phyloP scores from a whole-genome alignment of 2,329 filamentous ascomycete species.

The Pseudogymnoascus sp. region DNA sequence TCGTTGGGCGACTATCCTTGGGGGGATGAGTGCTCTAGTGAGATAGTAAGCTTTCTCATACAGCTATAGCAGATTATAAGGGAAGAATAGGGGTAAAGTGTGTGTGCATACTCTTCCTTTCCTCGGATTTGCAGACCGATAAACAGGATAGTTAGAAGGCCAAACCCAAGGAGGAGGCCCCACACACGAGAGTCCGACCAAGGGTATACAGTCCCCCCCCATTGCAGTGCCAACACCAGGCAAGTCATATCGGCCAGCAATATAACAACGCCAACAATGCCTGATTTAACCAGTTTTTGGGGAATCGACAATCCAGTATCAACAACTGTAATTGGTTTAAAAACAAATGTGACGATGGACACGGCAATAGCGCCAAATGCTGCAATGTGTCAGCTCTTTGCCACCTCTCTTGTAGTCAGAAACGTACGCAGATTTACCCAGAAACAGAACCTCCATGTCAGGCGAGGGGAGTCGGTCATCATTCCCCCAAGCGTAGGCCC shows the following conservation, averaged over 20 bases:
- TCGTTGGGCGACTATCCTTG: slow-evolving; percentile 30
- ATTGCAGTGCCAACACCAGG: slow-evolving; percentile 21
- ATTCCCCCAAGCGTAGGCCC: slow-evolving; percentile 33
- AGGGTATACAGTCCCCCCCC: slow-evolving; percentile 39
- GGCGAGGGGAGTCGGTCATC: slow-evolving; percentile 29
- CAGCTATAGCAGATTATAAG: background rate
- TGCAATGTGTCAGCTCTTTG: slow-evolving; percentile 16
- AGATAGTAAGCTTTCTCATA: slow-evolving; percentile 1
- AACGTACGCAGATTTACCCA: slow-evolving; percentile 24
- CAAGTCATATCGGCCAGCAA: slow-evolving; percentile 22
- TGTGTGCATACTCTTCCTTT: background rate
- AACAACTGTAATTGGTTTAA: background rate
- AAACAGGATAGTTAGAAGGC: slow-evolving; percentile 20
- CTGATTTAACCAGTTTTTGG: background rate
- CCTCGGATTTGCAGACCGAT: background rate
- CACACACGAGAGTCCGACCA: slow-evolving; percentile 30
- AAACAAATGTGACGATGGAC: background rate
- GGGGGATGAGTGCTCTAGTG: slow-evolving; percentile 29
- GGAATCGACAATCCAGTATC: background rate
- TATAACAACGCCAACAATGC: slow-evolving; percentile 24
- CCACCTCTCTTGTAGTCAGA: background rate
- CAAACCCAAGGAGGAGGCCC: slow-evolving; percentile 26
- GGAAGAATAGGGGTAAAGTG: background rate
- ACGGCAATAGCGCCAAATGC: slow-evolving; percentile 10
- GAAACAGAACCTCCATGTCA: slow-evolving; percentile 29